Evolutionary conservation across 306 rosid species (phyloP).

Genomic region (Hylodesmum podocarpum): DNA sequence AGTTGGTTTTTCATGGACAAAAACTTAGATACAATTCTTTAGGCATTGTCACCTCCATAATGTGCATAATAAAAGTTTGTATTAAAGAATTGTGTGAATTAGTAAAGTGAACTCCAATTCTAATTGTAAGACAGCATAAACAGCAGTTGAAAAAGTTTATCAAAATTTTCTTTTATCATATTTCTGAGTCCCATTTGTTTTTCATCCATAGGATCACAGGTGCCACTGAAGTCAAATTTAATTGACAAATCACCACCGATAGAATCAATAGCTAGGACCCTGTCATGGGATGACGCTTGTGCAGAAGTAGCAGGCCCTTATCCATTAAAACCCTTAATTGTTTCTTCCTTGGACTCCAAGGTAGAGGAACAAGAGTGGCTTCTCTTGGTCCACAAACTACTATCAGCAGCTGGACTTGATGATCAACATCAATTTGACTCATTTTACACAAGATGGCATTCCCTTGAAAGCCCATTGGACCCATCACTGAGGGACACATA

Average conservation of each 20-base stretch:
- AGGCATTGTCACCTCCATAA: too few species aligned
- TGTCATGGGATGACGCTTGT: slow-evolving; percentile 74
- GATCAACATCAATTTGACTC: slow-evolving; percentile 41
- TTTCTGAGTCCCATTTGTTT: not conserved
- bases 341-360: slow-evolving; percentile 49
- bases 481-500: slow-evolving; percentile 79
- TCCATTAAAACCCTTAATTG: slow-evolving; percentile 47
- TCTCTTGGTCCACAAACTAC: slow-evolving; percentile 55
- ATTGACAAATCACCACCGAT: slow-evolving; percentile 97
- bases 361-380: slow-evolving; percentile 74
- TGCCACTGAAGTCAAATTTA: slow-evolving; percentile 59
- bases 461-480: slow-evolving; percentile 76
- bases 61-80: too few species aligned
- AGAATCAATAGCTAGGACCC: slow-evolving; percentile 84
- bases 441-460: slow-evolving; percentile 56
- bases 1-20: too few species aligned
- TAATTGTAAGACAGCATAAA: too few species aligned
- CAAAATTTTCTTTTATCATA: too few species aligned
- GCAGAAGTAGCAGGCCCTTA: slow-evolving; percentile 51
- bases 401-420: slow-evolving; percentile 67
- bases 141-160: too few species aligned
- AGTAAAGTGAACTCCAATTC: too few species aligned
- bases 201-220: slow-evolving; percentile 45
- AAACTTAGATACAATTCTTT: too few species aligned
- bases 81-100: too few species aligned